These are phyloP conservation scores for Friedmanniomyces endolithicus DNA, from an alignment of 495 filamentous ascomycete species.

Conservation along the genomic window DNA sequence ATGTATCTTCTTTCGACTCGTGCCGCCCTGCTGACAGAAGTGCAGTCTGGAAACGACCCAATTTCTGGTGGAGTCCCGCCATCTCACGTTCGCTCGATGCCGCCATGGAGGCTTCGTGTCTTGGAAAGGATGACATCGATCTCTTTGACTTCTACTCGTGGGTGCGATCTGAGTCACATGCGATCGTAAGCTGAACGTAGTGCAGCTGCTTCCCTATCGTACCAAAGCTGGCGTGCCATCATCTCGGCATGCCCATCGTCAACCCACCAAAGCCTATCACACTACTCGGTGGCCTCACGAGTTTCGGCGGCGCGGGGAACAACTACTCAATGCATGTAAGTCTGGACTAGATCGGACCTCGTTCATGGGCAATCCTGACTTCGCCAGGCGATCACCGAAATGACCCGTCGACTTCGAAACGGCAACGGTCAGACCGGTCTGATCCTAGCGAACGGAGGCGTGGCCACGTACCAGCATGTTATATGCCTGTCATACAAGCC, in stretches of 20 bases:
- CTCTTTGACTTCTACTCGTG: conserved; percentile 46
- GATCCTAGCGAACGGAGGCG: conserved; percentile 44
- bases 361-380: background rate
- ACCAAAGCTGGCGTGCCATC: conserved; percentile 43
- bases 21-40: background rate
- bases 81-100: conserved; percentile 42
- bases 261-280: conserved; percentile 37
- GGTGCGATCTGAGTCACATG: background rate
- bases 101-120: conserved; percentile 28
- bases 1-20: background rate
- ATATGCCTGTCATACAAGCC: conserved; percentile 37
- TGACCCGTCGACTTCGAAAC: conserved; percentile 35
- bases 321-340: conserved; percentile 49
- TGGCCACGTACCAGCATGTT: conserved; percentile 42
- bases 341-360: background rate
- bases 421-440: conserved; percentile 35
- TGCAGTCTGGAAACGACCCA: conserved; percentile 44
- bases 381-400: conserved; percentile 35
- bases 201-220: conserved; percentile 45
- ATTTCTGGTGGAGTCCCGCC: conserved; percentile 37
- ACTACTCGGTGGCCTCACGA: conserved; percentile 44
- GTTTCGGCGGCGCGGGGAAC: conserved; percentile 48
- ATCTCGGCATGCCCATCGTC: conserved; percentile 37
- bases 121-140: conserved; percentile 36
- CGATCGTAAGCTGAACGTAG: background rate